Evolutionary conservation across 805 yeast species (phyloP), one percentile per base, ranked within the genome.

Genomic region (Metschnikowia chrysomelidarum): DNA sequence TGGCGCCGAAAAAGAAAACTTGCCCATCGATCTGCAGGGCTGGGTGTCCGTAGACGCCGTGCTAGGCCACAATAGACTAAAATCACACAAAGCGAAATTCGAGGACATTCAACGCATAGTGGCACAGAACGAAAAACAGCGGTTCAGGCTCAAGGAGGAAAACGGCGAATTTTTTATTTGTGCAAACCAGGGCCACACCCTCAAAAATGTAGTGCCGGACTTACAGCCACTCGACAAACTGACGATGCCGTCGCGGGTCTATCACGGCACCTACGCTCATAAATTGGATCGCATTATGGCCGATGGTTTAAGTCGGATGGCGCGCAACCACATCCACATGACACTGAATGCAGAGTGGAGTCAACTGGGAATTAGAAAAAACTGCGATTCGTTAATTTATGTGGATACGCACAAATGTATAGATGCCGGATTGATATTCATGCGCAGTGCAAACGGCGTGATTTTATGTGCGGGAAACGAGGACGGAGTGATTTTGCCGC

Each of bases 181-280:
- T 54, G 98, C 98, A 3, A 81, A 82, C 34, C 98, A 93, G 59
- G 98, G 98, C 4, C 98, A 93, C 57, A 79, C 95, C 0, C 61
- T 91, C 4, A 53, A 57, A 21, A 39, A 49, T 0, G 64, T 79
- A 1, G 71, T 64, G 14, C 69, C 72, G 11, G 67, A 71, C 19
- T 57, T 76, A 19, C 54, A 34, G 30, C 64, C 53, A 23, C 50
- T 78, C 28, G 50, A 51, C n/a, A 41, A 54, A 13, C 63, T 57
- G 0, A 66, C 71, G 4, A 64, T 77, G 30, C 93, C 85, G 0
- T 24, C 44, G 0, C 54, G 57, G 2, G 71, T 87, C 3, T 78
- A 87, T 13, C 98, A 93, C 57, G 98, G 98, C 4, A 91, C 98
- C 0, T 77, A 68, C 40, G 36, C 40, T 4, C 54, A 57, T 3